Evolutionary conservation across 495 filamentous ascomycete genomes (phyloP).

Genomic region (Xylaria nigripes): DNA sequence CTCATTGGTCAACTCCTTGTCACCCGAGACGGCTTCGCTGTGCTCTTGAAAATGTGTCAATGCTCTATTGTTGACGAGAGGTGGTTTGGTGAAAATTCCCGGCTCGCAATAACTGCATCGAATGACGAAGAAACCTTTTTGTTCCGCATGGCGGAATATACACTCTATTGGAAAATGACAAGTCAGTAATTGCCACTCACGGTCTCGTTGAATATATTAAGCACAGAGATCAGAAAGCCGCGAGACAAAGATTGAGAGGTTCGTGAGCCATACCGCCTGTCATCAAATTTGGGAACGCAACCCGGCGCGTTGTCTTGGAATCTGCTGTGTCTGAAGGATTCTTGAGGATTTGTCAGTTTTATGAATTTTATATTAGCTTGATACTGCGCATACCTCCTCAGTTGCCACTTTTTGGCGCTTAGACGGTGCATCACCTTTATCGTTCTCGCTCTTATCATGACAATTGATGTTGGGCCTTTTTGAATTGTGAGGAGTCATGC

Average conservation of each 20-base stretch:
- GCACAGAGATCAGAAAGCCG: no score
- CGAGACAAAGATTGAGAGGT: not conserved
- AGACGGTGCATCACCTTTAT: not conserved
- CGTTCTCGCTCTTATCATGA: not conserved
- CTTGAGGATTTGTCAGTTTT: not conserved
- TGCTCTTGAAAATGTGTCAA: slow-evolving; percentile 24
- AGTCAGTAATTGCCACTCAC: not conserved
- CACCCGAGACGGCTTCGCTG: slow-evolving; percentile 6
- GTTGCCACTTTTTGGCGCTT: slow-evolving; percentile 16
- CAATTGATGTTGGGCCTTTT: slow-evolving; percentile 13
- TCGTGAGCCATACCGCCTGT: not conserved
- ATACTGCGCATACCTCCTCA: slow-evolving; percentile 10
- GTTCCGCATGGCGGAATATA: slow-evolving; percentile 23
- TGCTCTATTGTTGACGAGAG: slow-evolving; percentile 22
- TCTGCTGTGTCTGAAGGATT: not conserved
- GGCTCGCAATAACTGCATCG: slow-evolving; percentile 18
- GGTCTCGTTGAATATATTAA: not conserved
- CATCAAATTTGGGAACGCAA: slow-evolving; percentile 7
- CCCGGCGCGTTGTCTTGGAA: not conserved
- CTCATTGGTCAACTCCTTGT: slow-evolving; percentile 21
- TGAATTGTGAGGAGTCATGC: not conserved
- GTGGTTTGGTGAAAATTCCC: slow-evolving; percentile 21
- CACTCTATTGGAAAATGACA: slow-evolving; percentile 15
- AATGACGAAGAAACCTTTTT: slow-evolving; percentile 21
- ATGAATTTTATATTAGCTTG: not conserved